Evolutionary conservation across 805 yeast species (phyloP), one percentile per base, ranked within the genome.

Genomic region (Candida oleophila): DNA sequence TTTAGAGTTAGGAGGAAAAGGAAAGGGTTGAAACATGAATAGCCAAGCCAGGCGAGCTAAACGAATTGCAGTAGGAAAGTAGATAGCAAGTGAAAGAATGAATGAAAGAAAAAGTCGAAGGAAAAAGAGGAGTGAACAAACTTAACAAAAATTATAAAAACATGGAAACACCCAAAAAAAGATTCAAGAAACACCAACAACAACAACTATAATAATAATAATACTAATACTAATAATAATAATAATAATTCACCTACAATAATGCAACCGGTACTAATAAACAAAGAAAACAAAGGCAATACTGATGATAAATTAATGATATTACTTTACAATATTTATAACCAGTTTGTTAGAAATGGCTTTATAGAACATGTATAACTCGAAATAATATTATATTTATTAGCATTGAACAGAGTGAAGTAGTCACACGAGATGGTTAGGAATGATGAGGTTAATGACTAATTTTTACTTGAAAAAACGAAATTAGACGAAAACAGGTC

Each of bases 311-410:
- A 25, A 25, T 7, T 25, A 25, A 7, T 25, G 11, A 25, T 25
- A 25, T 25, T 25, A 25, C 30, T 7, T 25, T 7, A 25, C 30
- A 25, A 25, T 25, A 25, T 4, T 36, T 20, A 36, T 20, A 15
- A 16, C 22, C 39, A 16, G 22, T 5, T 36, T 16, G 19, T 25
- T 36, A 36, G 39, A 19, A 19, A 15, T 36, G 16, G 39, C 39
- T 16, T 36, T 20, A 36, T 36, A 36, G 39, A 36, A 36, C 39
- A 20, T 36, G 39, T 36, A 18, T 16, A 36, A 20, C 39, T 36
- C 39, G 18, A 25, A 25, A 36, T 36, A 36, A 36, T 36, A 8
- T 33, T 5, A 36, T 36, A 36, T 36, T 36, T 36, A 36, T 36
- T 36, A 36, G 39, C n/a, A 19, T 33, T 8, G 14, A 33, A 12